These are phyloP conservation scores for Epichloe gansuensis DNA, from an alignment of 2,329 filamentous ascomycete genomes.

Conservation along the genomic window DNA sequence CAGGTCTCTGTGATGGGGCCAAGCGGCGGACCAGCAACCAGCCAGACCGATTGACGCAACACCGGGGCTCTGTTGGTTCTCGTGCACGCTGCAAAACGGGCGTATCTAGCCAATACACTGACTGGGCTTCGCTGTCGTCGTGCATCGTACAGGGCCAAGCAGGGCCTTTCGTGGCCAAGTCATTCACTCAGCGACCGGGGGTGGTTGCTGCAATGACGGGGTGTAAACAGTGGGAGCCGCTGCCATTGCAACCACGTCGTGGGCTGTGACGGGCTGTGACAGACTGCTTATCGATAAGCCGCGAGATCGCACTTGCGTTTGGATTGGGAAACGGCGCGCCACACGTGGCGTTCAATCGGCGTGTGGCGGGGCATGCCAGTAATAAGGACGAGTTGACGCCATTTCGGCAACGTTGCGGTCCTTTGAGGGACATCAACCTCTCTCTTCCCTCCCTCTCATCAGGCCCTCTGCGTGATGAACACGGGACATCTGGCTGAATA, in stretches of 20 bases:
- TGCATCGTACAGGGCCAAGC: neutral
- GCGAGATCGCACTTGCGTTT: neutral
- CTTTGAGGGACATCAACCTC: neutral
- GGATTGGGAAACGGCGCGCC: neutral
- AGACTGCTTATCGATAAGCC: neutral
- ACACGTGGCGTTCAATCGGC: neutral
- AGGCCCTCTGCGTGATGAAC: neutral
- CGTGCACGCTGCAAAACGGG: conserved; percentile 1
- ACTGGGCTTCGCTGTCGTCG: neutral
- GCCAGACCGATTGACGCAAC: neutral
- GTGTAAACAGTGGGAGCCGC: conserved; percentile 23
- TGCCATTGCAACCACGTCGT: conserved; percentile 24
- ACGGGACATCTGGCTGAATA: neutral
- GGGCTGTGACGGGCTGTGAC: too few species aligned
- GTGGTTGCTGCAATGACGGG: conserved; percentile 9
- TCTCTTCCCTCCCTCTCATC: too few species aligned
- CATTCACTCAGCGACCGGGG: conserved; percentile 5
- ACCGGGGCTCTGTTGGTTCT: neutral
- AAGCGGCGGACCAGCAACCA: neutral
- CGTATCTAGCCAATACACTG: neutral
- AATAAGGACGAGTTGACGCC: too few species aligned
- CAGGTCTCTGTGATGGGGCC: neutral
- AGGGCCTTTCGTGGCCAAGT: neutral
- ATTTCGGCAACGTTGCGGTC: neutral
- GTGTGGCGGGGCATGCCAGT: neutral